Evolutionary conservation across 106 monocot genomes (phyloP).

Genomic region (Xerophyta viscosa): DNA sequence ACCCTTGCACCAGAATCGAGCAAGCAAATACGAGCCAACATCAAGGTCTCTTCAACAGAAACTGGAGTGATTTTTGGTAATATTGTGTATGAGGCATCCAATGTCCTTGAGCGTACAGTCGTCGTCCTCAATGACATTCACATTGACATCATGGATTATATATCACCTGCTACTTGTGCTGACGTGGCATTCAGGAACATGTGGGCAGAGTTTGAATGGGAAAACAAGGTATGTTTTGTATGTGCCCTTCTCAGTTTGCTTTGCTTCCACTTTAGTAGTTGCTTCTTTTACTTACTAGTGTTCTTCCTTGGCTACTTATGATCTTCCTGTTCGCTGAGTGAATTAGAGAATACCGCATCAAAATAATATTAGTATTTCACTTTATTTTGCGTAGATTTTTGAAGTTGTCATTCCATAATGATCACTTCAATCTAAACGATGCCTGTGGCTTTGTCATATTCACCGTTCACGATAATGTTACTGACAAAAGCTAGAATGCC

Average conservation of each 20-base stretch:
- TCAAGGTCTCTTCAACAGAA: slow-evolving; percentile 97
- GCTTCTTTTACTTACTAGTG: no score
- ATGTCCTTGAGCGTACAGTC: slow-evolving; percentile 75
- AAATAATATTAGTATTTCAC: no score
- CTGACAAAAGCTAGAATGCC: no score
- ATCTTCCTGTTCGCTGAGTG: no score
- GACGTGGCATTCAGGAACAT: slow-evolving; percentile 82
- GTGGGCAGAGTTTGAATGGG: slow-evolving; percentile 99
- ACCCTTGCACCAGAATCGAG: slow-evolving; percentile 82
- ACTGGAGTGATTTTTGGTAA: slow-evolving; percentile 94
- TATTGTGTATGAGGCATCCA: slow-evolving; percentile 91
- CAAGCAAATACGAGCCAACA: slow-evolving; percentile 80
- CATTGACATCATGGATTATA: slow-evolving; percentile 97
- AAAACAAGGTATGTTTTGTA: slow-evolving; percentile 69
- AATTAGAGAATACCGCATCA: no score
- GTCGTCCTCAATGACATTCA: slow-evolving; percentile 90
- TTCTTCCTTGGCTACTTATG: no score
- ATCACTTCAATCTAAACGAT: no score
- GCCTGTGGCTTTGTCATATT: no score
- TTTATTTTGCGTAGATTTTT: no score
- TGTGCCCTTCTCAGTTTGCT: slow-evolving; percentile 1
- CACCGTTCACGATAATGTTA: no score
- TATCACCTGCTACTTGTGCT: slow-evolving; percentile 81
- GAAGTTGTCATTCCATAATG: no score
- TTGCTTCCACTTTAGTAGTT: no score